A percentile compares a stretch with the other conserved stretches of the same genome.
Evolutionary conservation across 345 rosid species (phyloP).

Genomic region (Streptanthus diversifolius): DNA sequence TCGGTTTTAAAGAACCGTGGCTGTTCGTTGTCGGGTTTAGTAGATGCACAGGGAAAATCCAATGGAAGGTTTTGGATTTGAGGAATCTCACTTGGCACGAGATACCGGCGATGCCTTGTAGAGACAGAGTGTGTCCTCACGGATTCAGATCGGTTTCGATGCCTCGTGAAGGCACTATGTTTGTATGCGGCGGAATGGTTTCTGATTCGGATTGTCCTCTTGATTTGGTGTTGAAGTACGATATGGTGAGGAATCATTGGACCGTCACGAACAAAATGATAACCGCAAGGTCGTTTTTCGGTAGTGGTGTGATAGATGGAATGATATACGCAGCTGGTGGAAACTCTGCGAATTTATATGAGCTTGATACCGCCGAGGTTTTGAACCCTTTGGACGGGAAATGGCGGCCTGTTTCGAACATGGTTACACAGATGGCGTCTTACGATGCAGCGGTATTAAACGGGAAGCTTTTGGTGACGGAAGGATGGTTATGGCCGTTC

Average conservation of each 20-base stretch:
- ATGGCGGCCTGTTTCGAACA: constrained; percentile 57
- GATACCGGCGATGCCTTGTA: constrained; percentile 79
- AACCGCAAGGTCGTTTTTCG: constrained; percentile 73
- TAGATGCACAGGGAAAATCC: constrained; percentile 70
- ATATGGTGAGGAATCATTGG: constrained; percentile 80
- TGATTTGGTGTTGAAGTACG: constrained; percentile 71
- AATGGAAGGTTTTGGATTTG: constrained; percentile 81
- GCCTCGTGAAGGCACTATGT: constrained; percentile 57
- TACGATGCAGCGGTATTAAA: constrained; percentile 76
- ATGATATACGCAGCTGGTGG: constrained; percentile 86
- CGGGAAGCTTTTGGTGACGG: constrained; percentile 79
- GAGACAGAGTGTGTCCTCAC: constrained; percentile 72
- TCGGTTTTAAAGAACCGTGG: constrained; percentile 80
- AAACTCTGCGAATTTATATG: constrained; percentile 59
- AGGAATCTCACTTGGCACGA: constrained; percentile 71
- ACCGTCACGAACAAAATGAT: constrained; percentile 61
- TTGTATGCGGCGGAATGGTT: constrained; percentile 85
- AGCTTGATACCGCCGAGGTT: constrained; percentile 74
- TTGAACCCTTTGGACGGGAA: constrained; percentile 60
- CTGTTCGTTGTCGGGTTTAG: constrained; percentile 73
- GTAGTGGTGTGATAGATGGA: constrained; percentile 64
- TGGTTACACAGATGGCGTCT: constrained; percentile 78
- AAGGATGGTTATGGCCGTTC: constrained; percentile 97
- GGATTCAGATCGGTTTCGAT: constrained; percentile 68
- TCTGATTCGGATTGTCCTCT: constrained; percentile 77